Base-by-base conservation (phyloP, 176 grass and related monocot species). In the Rhipidocladum racemiflorum region DNA sequence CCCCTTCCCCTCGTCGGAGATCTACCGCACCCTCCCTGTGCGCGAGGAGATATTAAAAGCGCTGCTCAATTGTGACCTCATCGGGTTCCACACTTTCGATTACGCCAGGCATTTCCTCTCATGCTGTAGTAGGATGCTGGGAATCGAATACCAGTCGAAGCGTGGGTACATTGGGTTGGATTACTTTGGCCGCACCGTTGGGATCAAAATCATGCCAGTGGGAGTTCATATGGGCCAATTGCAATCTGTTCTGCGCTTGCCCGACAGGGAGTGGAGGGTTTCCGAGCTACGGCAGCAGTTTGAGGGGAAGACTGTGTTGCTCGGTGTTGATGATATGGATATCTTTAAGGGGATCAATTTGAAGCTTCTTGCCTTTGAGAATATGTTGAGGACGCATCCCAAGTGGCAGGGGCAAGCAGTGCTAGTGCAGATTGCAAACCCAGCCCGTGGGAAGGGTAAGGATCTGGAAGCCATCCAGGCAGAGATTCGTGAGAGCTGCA, bases 181-280 rank as follows among this genome's bases (percentile, higher is more conserved):
- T n/a, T 99, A 99, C 80, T 99, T 96, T 61, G 97, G 97, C 60
- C 97, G 97, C 56, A 96, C 91, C 18, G 89, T 99, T 5, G 93
- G 97, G 50, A 99, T 99, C 85, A 99, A 99, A 74, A 99, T 99
- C 85, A 93, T 99, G 97, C 97, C 97, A 0, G 91, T 99, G 9
- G 97, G 97, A 25, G 51, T 99, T 72, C 93, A 99, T 79, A 96
- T 99, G 97, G 92, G 89, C 29, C 97, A 99, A 67, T 13, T 99
- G 71, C 63, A 95, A 59, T 70, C 91, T 0, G 87, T 90, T 11
- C 87, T 99, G 43, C 45, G 80, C 34, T 77, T 93, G 79, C 89
- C 97, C 0, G 93, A 95, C 54, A 88, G 84, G 72, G 91, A 96
- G 29, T 88, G 82, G 87, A 75, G 89, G 48, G 88, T 99, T 11